Evolutionary conservation across 2,329 filamentous ascomycete genomes (phyloP).

Genomic region (Diplodia intermedia): DNA sequence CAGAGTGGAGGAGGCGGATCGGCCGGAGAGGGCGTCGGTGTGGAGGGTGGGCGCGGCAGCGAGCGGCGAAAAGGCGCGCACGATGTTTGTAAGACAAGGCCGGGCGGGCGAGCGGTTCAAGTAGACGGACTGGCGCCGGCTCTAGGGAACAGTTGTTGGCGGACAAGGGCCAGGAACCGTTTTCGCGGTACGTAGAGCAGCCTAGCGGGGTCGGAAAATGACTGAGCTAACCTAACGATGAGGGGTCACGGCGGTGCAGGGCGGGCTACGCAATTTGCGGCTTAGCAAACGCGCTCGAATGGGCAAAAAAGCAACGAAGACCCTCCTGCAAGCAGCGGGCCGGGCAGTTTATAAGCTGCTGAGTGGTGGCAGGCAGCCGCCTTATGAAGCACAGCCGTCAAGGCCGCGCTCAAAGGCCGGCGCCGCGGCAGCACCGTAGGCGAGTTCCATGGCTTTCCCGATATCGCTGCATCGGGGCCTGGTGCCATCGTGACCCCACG

Average conservation of each 20-base stretch:
- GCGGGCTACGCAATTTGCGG: conserved; percentile 15
- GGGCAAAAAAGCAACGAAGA: conserved; percentile 8
- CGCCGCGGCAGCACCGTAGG: conserved; percentile 24
- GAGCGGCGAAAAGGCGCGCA: background rate
- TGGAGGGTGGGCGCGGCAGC: conserved; percentile 4
- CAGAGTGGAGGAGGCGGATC: conserved; percentile 30
- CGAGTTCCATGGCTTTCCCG: conserved; percentile 18
- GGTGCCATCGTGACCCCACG: conserved; percentile 26
- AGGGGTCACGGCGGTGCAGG: conserved; percentile 20
- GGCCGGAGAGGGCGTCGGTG: conserved; percentile 25
- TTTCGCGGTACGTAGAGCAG: conserved; percentile 1
- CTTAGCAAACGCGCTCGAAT: conserved; percentile 12
- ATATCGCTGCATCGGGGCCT: conserved; percentile 22
- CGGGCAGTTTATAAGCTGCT: conserved; percentile 10
- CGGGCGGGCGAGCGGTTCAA: conserved; percentile 18
- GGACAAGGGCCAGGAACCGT: conserved; percentile 16
- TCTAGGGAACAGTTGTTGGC: conserved; percentile 22
- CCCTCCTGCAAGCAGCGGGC: conserved; percentile 10
- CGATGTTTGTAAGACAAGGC: background rate
- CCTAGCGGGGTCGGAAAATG: conserved; percentile 30
- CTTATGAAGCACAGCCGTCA: conserved; percentile 18
- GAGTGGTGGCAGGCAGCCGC: conserved; percentile 1
- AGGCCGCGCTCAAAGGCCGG: conserved; percentile 8
- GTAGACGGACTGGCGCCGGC: conserved; percentile 17
- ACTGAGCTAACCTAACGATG: conserved; percentile 5